phyloP scores from a whole-genome alignment of 768 basidiomycete species.

The Boletus reticulatus region DNA sequence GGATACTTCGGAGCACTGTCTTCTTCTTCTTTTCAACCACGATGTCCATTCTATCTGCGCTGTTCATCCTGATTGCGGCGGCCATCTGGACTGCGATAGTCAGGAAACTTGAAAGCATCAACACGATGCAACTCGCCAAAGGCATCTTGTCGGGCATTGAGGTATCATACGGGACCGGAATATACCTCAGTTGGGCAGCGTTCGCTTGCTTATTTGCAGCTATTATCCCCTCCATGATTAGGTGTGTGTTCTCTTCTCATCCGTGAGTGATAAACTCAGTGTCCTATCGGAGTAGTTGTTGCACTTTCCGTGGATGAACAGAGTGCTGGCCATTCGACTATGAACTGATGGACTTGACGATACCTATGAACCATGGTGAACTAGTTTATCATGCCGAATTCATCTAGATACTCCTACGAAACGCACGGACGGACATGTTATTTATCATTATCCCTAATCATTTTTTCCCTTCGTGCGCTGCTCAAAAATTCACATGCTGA shows the following conservation, averaged over 20 bases:
- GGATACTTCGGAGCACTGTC: constrained; percentile 59
- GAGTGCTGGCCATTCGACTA: constrained; percentile 29
- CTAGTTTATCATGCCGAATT: constrained; percentile 2
- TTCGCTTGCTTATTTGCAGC: constrained; percentile 67
- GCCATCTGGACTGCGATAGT: constrained; percentile 78
- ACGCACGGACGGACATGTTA: constrained; percentile 16
- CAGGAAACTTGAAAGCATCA: constrained; percentile 59
- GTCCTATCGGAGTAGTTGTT: constrained; percentile 52
- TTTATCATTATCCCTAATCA: constrained; percentile 21
- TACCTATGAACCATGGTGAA: constrained; percentile 5
- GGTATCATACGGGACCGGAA: constrained; percentile 57
- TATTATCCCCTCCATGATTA: constrained; percentile 73
- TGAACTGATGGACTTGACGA: constrained; percentile 17
- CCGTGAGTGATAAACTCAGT: not conserved
- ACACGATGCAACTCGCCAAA: constrained; percentile 44
- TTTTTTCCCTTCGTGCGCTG: not conserved
- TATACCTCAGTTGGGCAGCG: constrained; percentile 73
- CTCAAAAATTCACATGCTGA: too few species aligned
- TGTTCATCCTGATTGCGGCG: constrained; percentile 66
- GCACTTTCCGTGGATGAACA: constrained; percentile 69
- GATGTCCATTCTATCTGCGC: constrained; percentile 56
- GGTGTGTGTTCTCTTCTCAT: constrained; percentile 41
- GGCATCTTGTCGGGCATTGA: constrained; percentile 56
- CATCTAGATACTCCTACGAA: constrained; percentile 2
- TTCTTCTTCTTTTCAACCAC: constrained; percentile 68